These are phyloP conservation scores for Lipomyces yarrowii DNA, from an alignment of 1,139 yeast species.

Conservation along the genomic window DNA sequence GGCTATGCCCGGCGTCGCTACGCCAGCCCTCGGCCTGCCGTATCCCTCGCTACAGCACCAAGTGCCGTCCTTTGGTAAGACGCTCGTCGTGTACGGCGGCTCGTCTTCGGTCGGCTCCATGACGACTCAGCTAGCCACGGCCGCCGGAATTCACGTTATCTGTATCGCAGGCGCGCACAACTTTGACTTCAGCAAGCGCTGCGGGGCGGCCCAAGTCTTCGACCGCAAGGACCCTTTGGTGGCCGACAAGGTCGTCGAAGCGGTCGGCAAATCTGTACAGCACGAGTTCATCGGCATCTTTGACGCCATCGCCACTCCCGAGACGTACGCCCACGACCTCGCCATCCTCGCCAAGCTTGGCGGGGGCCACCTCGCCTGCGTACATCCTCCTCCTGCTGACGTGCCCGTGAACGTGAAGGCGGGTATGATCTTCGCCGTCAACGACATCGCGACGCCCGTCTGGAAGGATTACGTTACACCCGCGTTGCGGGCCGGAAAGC, in stretches of 20 bases:
- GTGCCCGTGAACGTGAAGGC: not conserved
- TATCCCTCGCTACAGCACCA: constrained; percentile 34
- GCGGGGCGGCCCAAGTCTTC: constrained; percentile 47
- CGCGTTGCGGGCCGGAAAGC: constrained; percentile 1
- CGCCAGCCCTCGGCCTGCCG: constrained; percentile 25
- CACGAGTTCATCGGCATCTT: constrained; percentile 30
- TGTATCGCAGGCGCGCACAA: constrained; percentile 53
- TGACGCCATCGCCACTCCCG: constrained; percentile 31
- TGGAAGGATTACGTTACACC: constrained; percentile 22
- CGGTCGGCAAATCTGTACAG: constrained; percentile 2
- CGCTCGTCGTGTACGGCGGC: constrained; percentile 59
- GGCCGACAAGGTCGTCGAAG: constrained; percentile 11
- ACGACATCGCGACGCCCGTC: constrained; percentile 35
- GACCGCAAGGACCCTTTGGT: constrained; percentile 40
- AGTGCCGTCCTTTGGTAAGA: constrained; percentile 38
- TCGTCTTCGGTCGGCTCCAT: constrained; percentile 56
- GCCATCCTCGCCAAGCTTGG: constrained; percentile 5
- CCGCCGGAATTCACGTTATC: constrained; percentile 50
- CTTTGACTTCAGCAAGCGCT: constrained; percentile 42
- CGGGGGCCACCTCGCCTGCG: not conserved
- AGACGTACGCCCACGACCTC: not conserved
- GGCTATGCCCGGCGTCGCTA: constrained; percentile 17
- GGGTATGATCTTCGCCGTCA: not conserved
- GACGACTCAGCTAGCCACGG: constrained; percentile 53
- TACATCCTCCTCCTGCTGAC: not conserved